Base-by-base conservation (phyloP, 352 stramenopile genomes). In the Phytophthora ramorum region DNA sequence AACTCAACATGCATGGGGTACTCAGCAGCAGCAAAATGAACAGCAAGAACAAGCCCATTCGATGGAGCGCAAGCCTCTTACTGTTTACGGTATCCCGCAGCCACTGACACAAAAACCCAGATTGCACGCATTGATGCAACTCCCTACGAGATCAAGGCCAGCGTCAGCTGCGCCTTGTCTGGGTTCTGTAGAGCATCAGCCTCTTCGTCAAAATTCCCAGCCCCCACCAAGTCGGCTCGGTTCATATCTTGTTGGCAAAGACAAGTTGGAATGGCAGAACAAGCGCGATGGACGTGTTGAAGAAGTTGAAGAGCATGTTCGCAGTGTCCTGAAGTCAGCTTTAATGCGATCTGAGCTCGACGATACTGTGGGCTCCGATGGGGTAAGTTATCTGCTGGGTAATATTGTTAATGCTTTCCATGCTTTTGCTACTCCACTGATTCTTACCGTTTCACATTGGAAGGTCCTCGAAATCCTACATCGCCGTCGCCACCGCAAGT, bases 401-500 rank as follows among this genome's bases (percentile, higher is more conserved):
- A 26, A 55, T 20, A 26, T 14, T 32, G 14, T 54, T 59, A 55
- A 63, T 40, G n/a, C 6, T 71, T 20, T 24, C 49, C 20, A 17
- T 44, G 1, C 12, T 26, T 1, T 40, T 24, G 1, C 3, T 30
- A 13, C 35, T 47, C 17, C 14, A 14, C 40, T 26, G 28, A 46
- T 9, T 19, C 28, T 46, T 26, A 8, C 7, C 40, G 28, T 24
- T 26, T 46, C 1, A 24, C 14, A 12, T 26, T 7, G 17, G 16
- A 46, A 91, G 79, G 73, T 89, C 34, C 52, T 87, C 2, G 78
- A 88, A 61, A 91, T 91, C 28, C 76, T 91, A 40, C 79, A 88
- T 44, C 73, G 82, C 8, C 78, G 79, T 14, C 76, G 78, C 10
- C 24, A 62, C 60, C 70, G 66, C 7, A 81, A 66, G 47, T 74